Conservation (phyloP, 805 yeast genomes). For the Babjeviella inositovora region DNA sequence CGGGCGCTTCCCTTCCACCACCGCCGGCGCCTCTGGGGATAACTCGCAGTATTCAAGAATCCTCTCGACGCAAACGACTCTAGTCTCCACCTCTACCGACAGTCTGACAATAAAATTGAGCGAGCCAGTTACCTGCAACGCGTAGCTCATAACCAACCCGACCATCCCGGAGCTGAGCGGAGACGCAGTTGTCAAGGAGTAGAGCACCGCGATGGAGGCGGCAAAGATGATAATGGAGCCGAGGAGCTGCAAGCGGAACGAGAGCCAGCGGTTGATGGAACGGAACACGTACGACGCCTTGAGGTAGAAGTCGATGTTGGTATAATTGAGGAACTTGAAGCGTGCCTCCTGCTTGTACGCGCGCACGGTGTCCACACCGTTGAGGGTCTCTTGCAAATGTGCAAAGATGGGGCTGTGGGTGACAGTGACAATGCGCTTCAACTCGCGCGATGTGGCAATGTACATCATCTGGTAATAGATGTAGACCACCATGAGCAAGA, state of each 20-base stretch:
- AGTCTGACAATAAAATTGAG: slow-evolving; percentile 41
- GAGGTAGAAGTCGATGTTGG: slow-evolving; percentile 30
- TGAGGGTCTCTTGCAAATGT: slow-evolving; percentile 66
- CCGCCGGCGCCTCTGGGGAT: slow-evolving; percentile 24
- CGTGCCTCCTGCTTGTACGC: slow-evolving; percentile 59
- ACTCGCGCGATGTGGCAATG: slow-evolving; percentile 56
- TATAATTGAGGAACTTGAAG: slow-evolving; percentile 37
- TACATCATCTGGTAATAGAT: slow-evolving; percentile 58
- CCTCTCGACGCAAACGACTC: slow-evolving; percentile 53
- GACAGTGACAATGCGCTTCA: slow-evolving; percentile 56
- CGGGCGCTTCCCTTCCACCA: slow-evolving; percentile 28
- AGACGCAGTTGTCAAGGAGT: slow-evolving; percentile 15
- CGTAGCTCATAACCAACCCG: slow-evolving; percentile 51
- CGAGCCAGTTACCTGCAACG: slow-evolving; percentile 35
- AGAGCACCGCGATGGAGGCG: slow-evolving; percentile 24
- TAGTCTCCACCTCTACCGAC: slow-evolving; percentile 49
- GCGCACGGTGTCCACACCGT: slow-evolving; percentile 63
- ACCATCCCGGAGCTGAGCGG: slow-evolving; percentile 42
- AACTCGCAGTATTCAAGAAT: slow-evolving; percentile 40
- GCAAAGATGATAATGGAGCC: slow-evolving; percentile 42
- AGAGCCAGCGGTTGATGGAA: slow-evolving; percentile 50
- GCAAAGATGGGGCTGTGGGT: slow-evolving; percentile 70
- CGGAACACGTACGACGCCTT: slow-evolving; percentile 30
- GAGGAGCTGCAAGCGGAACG: slow-evolving; percentile 42
- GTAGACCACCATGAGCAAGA: slow-evolving; percentile 34